phyloP scores from a whole-genome alignment of 2,329 filamentous ascomycete species.

The Orbilia quercus region DNA sequence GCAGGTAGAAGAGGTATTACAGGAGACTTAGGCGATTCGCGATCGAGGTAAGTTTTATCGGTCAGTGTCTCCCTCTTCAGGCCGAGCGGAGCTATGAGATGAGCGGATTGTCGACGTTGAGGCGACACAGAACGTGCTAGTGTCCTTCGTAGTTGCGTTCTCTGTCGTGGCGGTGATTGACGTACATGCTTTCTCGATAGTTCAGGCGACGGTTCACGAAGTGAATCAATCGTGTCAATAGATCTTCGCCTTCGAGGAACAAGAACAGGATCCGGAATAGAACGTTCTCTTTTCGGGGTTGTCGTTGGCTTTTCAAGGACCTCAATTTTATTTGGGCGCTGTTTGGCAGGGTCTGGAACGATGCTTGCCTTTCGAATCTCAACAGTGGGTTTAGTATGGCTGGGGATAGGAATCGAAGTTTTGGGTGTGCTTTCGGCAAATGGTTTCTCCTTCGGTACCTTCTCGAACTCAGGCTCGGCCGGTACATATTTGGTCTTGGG shows the following conservation, averaged over 20 bases:
- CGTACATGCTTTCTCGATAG: background rate
- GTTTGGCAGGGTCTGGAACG: too few species aligned
- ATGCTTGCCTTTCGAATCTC: too few species aligned
- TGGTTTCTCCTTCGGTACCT: too few species aligned
- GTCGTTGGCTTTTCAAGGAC: too few species aligned
- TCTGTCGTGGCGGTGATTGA: background rate
- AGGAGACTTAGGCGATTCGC: conserved; percentile 16
- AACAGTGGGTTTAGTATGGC: too few species aligned
- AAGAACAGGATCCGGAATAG: background rate
- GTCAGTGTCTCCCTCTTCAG: background rate
- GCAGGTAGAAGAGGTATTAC: conserved; percentile 14
- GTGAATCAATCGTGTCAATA: conserved; percentile 32
- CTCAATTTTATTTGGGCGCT: too few species aligned
- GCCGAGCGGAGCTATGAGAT: background rate
- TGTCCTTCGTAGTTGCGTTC: background rate
- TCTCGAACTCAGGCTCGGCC: background rate
- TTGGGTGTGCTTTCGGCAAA: too few species aligned
- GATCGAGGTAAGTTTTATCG: background rate
- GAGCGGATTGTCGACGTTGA: conserved; percentile 13
- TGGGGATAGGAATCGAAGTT: too few species aligned
- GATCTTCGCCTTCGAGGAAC: conserved; percentile 25
- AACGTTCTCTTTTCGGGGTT: too few species aligned
- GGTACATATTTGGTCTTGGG: background rate
- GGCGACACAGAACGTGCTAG: conserved; percentile 34
- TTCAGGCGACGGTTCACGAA: background rate